Percentiles rank a stretch among this genome's conserved stretches.
Conservation (phyloP, 148 eudicot genomes). For the Rhododendron ovatum region DNA sequence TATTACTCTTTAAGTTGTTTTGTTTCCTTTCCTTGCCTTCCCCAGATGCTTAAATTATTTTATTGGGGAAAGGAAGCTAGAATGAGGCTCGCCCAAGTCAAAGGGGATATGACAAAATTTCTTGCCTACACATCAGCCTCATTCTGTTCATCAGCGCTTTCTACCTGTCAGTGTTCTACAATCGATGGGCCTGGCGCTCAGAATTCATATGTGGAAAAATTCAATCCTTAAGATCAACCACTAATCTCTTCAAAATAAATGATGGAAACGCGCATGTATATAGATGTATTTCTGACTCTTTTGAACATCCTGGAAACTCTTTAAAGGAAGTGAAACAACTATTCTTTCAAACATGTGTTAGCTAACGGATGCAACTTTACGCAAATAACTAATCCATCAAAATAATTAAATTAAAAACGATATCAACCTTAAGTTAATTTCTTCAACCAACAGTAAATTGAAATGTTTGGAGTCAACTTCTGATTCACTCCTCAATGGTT, state of each 20-base stretch:
- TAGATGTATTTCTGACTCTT: neutral
- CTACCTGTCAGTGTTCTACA: neutral
- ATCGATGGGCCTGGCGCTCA: no score
- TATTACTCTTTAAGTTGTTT: neutral
- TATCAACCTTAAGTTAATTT: neutral
- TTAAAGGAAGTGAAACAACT: neutral
- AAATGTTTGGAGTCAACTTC: neutral
- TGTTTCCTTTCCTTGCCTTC: neutral
- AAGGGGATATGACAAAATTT: neutral
- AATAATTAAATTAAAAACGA: neutral
- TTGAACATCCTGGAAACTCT: neutral
- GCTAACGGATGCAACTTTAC: neutral
- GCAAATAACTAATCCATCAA: neutral
- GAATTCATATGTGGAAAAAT: neutral
- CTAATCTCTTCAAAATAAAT: neutral
- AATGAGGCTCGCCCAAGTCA: neutral
- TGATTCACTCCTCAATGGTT: neutral
- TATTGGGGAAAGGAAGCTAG: neutral
- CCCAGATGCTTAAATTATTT: neutral
- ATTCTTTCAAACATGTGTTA: neutral
- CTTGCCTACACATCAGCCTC: neutral
- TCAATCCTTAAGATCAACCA: neutral
- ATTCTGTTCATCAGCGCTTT: neutral
- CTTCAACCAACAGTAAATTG: neutral
- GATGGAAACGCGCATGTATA: neutral